Conservation (phyloP, 305 asterid genomes). For the Solanum hybrid region DNA sequence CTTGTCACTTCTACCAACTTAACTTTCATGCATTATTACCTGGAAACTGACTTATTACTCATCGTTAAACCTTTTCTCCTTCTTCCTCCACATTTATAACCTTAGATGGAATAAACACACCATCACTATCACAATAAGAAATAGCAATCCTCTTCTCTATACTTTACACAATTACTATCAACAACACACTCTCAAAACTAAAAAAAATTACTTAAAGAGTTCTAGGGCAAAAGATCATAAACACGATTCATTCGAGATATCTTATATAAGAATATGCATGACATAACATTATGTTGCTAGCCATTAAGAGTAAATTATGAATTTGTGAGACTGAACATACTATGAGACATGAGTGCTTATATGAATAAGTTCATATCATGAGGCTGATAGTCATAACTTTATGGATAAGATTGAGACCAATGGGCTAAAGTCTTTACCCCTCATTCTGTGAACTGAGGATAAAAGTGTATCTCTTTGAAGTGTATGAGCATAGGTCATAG, state of each 20-base stretch:
- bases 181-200: neutral
- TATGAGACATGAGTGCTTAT: neutral
- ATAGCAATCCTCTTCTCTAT: neutral
- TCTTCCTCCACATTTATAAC: neutral
- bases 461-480: neutral
- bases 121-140: neutral
- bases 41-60: neutral
- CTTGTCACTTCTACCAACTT: neutral
- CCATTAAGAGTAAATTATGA: neutral
- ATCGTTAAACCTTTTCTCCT: neutral
- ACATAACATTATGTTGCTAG: neutral
- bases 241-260: neutral
- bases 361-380: neutral
- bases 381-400: neutral
- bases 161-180: neutral
- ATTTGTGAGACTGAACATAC: neutral
- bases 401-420: neutral
- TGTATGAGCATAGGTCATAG: neutral
- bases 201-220: neutral
- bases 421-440: neutral
- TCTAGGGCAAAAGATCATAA: neutral
- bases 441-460: neutral
- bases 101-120: neutral
- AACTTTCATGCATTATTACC: neutral
- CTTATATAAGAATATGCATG: neutral